Conservation (phyloP, 1,139 yeast genomes). For the Scheffersomyces illinoinensis region DNA sequence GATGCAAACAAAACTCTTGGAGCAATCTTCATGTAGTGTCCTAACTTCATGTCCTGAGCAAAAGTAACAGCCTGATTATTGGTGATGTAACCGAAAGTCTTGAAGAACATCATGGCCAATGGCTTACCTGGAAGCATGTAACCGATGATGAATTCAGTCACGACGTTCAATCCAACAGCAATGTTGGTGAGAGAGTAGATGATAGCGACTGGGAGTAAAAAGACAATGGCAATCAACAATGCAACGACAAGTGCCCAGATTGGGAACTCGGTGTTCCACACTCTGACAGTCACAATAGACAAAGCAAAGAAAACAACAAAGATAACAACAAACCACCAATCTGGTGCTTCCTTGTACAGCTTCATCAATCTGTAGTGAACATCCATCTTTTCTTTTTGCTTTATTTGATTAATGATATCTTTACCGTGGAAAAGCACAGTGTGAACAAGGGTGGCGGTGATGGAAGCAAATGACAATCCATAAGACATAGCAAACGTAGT, state of each 20-base stretch:
- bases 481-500: slow-evolving; percentile 64
- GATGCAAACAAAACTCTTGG: slow-evolving; percentile 47
- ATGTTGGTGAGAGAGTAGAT: slow-evolving; percentile 45
- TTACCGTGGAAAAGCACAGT: slow-evolving; percentile 56
- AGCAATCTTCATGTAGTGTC: slow-evolving; percentile 54
- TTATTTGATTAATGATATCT: slow-evolving; percentile 49
- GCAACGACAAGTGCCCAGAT: slow-evolving; percentile 41
- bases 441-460: slow-evolving; percentile 58
- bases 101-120: slow-evolving; percentile 49
- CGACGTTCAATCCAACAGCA: slow-evolving; percentile 47
- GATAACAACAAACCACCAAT: slow-evolving; percentile 61
- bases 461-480: slow-evolving; percentile 65
- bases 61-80: slow-evolving; percentile 56
- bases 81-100: slow-evolving; percentile 50
- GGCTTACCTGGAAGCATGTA: slow-evolving; percentile 52
- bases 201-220: slow-evolving; percentile 45
- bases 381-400: slow-evolving; percentile 50
- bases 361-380: slow-evolving; percentile 65
- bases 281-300: slow-evolving; percentile 40
- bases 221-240: slow-evolving; percentile 39
- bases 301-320: slow-evolving; percentile 40
- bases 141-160: slow-evolving; percentile 47
- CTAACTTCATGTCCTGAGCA: slow-evolving; percentile 56
- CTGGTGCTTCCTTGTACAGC: slow-evolving; percentile 60
- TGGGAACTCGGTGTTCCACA: slow-evolving; percentile 47